Evolutionary conservation across 75 land plant genomes (phyloP).

Genomic region (Picea sitchensis): DNA sequence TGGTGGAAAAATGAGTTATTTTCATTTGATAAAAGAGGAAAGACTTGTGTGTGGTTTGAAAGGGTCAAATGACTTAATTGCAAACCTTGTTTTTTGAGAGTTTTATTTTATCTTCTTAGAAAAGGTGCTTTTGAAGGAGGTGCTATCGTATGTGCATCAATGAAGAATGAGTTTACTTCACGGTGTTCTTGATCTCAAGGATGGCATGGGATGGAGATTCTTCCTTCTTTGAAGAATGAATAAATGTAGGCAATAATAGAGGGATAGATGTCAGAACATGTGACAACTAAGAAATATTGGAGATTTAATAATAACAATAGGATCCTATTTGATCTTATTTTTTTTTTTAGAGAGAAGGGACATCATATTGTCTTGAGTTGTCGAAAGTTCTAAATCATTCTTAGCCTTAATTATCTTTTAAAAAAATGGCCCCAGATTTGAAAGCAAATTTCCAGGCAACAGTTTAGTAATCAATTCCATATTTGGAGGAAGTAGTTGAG

Average conservation of each 20-base stretch:
- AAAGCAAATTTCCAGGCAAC: no score
- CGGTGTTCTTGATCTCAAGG: constrained; percentile 36
- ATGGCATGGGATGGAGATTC: constrained; percentile 31
- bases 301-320: no score
- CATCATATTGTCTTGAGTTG: no score
- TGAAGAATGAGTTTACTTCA: constrained; percentile 28
- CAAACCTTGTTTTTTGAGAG: constrained; percentile 52
- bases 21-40: constrained; percentile 13
- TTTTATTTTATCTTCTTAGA: constrained; percentile 53
- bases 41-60: constrained; percentile 3
- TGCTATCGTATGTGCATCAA: constrained; percentile 69
- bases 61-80: background rate
- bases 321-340: no score
- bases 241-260: constrained; percentile 25
- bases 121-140: constrained; percentile 81
- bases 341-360: no score
- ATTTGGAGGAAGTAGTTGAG: no score
- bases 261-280: background rate
- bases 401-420: no score
- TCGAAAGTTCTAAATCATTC: no score
- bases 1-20: background rate
- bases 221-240: constrained; percentile 27
- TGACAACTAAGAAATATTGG: no score
- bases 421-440: no score
- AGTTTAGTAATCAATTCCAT: no score